phyloP scores from a whole-genome alignment of 164 flowering plant species.

The Hamamelis virginiana region DNA sequence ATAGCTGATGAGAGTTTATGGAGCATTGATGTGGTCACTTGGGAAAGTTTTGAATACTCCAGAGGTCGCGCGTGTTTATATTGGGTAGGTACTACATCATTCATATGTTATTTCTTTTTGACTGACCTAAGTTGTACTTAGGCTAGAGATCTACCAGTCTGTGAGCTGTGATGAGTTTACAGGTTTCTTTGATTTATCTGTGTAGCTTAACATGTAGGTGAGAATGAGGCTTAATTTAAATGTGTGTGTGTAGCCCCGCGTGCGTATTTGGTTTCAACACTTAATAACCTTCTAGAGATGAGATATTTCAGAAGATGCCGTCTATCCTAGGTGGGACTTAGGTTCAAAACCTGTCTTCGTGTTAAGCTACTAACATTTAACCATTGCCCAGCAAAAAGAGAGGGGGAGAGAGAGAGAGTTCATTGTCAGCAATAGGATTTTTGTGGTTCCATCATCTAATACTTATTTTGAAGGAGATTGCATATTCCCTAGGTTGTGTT shows the following conservation, averaged over 20 bases:
- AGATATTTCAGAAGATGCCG: too few relatives aligned
- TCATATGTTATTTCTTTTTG: background rate
- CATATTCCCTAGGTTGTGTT: too few relatives aligned
- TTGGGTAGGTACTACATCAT: conserved; percentile 61
- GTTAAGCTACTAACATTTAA: too few relatives aligned
- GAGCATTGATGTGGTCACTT: conserved; percentile 99
- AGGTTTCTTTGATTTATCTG: background rate
- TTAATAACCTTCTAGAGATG: too few relatives aligned
- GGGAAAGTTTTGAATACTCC: conserved; percentile 97
- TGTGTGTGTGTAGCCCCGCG: background rate
- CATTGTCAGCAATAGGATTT: too few relatives aligned
- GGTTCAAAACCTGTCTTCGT: too few relatives aligned
- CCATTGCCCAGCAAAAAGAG: too few relatives aligned
- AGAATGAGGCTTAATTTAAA: background rate
- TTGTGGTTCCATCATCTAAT: too few relatives aligned
- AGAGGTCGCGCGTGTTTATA: conserved; percentile 87
- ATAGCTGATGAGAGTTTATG: conserved; percentile 78
- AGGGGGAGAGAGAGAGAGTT: too few relatives aligned
- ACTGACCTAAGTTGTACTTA: background rate
- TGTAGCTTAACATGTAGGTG: background rate
- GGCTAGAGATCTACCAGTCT: background rate
- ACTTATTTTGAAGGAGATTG: too few relatives aligned
- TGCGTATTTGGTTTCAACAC: background rate
- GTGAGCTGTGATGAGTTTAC: too few relatives aligned
- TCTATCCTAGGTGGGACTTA: too few relatives aligned